These are phyloP conservation scores for Dryas alaskensis DNA, from an alignment of 306 rosid genomes.

Conservation along the genomic window DNA sequence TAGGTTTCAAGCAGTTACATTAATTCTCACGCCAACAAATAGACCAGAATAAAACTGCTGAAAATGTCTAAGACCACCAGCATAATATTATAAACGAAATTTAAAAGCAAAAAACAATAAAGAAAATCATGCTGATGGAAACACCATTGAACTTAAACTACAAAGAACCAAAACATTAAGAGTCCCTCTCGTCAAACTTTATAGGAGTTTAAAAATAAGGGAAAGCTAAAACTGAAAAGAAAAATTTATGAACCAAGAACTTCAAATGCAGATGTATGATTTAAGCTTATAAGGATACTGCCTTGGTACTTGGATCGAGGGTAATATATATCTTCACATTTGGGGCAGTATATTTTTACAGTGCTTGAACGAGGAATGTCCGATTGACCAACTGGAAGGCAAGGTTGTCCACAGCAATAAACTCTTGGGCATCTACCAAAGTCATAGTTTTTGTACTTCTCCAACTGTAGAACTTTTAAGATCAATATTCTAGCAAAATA, in stretches of 20 bases:
- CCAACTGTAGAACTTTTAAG: conserved; percentile 51
- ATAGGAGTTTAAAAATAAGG: background rate
- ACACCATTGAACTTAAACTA: background rate
- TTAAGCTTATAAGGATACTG: conserved; percentile 78
- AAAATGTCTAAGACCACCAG: background rate
- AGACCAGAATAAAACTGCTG: background rate
- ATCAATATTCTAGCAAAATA: conserved; percentile 13
- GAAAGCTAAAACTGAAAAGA: background rate
- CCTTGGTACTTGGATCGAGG: conserved; percentile 99
- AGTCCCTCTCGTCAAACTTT: background rate
- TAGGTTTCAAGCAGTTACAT: conserved; percentile 9
- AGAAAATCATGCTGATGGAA: conserved; percentile 9
- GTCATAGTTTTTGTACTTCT: conserved; percentile 90
- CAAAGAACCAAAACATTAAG: background rate
- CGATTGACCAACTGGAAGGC: conserved; percentile 98
- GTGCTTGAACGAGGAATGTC: conserved; percentile 96
- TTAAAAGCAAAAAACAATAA: background rate
- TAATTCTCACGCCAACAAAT: background rate
- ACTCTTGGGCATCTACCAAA: conserved; percentile 99
- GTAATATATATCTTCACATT: conserved; percentile 94
- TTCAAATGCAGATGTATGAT: conserved; percentile 6
- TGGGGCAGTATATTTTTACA: conserved; percentile 93
- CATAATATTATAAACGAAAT: background rate
- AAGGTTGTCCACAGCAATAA: conserved; percentile 97
- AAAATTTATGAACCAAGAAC: background rate